Evolutionary conservation across 805 yeast species (phyloP).

Genomic region (Diddensiella santjacobensis): DNA sequence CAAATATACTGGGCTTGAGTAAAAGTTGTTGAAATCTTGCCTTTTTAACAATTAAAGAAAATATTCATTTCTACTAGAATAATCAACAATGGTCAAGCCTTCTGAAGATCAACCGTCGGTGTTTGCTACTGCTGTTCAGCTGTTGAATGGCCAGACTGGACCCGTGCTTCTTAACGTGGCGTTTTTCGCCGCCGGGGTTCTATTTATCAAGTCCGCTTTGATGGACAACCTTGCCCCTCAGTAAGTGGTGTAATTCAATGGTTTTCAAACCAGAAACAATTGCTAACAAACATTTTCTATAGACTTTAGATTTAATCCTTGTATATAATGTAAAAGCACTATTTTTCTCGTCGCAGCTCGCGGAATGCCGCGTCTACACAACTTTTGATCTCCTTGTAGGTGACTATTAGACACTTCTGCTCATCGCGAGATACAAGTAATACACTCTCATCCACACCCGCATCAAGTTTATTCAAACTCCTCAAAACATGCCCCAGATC

Average conservation of each 20-base stretch:
- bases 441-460: conserved; percentile 81
- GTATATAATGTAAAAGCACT: background rate
- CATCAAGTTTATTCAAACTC: conserved; percentile 84
- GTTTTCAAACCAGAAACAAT: background rate
- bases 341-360: conserved; percentile 41
- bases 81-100: conserved; percentile 18
- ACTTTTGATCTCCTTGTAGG: conserved; percentile 74
- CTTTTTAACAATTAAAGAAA: too few relatives aligned
- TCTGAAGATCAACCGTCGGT: conserved; percentile 19
- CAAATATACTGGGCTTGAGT: too few relatives aligned
- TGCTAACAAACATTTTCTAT: background rate
- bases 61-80: too few relatives aligned
- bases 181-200: conserved; percentile 34
- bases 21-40: too few relatives aligned
- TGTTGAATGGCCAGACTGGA: conserved; percentile 21
- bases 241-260: conserved; percentile 18
- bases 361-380: conserved; percentile 67
- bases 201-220: conserved; percentile 36
- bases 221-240: conserved; percentile 39
- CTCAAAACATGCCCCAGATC: conserved; percentile 80
- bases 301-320: background rate
- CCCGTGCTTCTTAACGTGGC: conserved; percentile 26
- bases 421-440: conserved; percentile 81
- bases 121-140: conserved; percentile 9
- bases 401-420: conserved; percentile 75